Evolutionary conservation across 2,329 filamentous ascomycete species (phyloP).

Genomic region (Curvularia sp.): DNA sequence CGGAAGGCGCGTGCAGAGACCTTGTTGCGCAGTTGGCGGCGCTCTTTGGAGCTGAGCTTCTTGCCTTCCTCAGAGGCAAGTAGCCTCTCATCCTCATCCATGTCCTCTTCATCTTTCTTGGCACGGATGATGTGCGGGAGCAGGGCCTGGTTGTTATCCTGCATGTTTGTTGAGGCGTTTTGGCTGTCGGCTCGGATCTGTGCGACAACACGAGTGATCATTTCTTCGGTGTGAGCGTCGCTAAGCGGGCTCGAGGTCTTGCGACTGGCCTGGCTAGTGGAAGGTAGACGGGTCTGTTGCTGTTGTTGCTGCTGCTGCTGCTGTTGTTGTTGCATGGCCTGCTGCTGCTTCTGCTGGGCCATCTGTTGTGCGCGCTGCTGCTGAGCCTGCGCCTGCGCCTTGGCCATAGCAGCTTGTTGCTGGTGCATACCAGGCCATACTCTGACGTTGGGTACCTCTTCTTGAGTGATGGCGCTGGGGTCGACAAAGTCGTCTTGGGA

Average conservation of each 20-base stretch:
- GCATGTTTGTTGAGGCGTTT: constrained; percentile 57
- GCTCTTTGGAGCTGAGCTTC: constrained; percentile 98
- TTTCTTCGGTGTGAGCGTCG: constrained; percentile 73
- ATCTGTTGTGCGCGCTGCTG: constrained; percentile 55
- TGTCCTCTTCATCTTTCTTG: constrained; percentile 96
- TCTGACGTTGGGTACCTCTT: constrained; percentile 68
- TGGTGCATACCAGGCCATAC: constrained; percentile 95
- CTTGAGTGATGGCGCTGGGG: constrained; percentile 74
- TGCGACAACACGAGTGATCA: constrained; percentile 89
- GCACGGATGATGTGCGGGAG: constrained; percentile 73
- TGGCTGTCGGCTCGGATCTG: constrained; percentile 82
- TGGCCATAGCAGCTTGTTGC: constrained; percentile 72
- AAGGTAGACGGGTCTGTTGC: constrained; percentile 37
- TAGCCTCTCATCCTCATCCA: constrained; percentile 96
- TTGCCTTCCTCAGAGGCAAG: constrained; percentile 98
- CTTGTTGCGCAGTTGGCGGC: constrained; percentile 97
- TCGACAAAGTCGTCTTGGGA: constrained; percentile 68
- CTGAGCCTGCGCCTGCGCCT: constrained; percentile 46
- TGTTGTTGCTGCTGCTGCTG: constrained; percentile 54
- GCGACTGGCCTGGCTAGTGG: constrained; percentile 35
- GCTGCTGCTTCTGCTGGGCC: constrained; percentile 53
- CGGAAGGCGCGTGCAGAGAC: constrained; percentile 97
- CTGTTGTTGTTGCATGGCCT: constrained; percentile 43
- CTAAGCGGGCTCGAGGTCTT: constrained; percentile 51
- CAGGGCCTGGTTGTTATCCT: constrained; percentile 57